Evolutionary conservation across 495 filamentous ascomycete genomes (phyloP).

Genomic region (Collariella sp.): DNA sequence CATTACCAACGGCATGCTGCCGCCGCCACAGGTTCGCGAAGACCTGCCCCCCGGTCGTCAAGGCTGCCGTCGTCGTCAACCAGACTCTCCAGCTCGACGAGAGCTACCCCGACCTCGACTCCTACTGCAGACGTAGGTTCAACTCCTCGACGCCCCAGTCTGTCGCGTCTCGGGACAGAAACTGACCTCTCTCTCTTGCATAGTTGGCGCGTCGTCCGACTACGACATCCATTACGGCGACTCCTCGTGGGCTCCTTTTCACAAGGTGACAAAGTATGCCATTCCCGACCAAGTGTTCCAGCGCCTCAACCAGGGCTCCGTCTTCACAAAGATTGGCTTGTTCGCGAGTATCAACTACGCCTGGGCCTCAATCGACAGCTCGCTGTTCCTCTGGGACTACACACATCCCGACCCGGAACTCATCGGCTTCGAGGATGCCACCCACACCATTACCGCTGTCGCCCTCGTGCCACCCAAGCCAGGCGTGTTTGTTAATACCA

Average conservation of each 20-base stretch:
- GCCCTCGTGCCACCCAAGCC: constrained; percentile 66
- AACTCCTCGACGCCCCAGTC: background rate
- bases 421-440: constrained; percentile 86
- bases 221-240: constrained; percentile 63
- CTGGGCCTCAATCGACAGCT: constrained; percentile 92
- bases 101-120: constrained; percentile 82
- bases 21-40: constrained; percentile 7
- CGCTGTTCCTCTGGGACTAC: constrained; percentile 96
- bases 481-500: constrained; percentile 76
- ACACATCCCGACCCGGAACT: constrained; percentile 76
- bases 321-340: constrained; percentile 81
- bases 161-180: background rate
- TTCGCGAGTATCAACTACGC: constrained; percentile 91
- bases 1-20: constrained; percentile 1
- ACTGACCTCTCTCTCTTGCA: constrained; percentile 9
- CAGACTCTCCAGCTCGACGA: constrained; percentile 62
- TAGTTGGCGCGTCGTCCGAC: constrained; percentile 74
- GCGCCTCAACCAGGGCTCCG: constrained; percentile 75
- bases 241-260: constrained; percentile 79
- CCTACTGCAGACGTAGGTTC: constrained; percentile 75
- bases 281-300: constrained; percentile 85
- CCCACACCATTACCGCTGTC: constrained; percentile 75
- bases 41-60: constrained; percentile 55
- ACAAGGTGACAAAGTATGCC: constrained; percentile 67
- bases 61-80: constrained; percentile 79